A percentile compares a stretch with the other conserved stretches of the same genome.
These are phyloP conservation scores for Leishmania mexicana DNA, from an alignment of 208 protist genomes.

Conservation along the genomic window DNA sequence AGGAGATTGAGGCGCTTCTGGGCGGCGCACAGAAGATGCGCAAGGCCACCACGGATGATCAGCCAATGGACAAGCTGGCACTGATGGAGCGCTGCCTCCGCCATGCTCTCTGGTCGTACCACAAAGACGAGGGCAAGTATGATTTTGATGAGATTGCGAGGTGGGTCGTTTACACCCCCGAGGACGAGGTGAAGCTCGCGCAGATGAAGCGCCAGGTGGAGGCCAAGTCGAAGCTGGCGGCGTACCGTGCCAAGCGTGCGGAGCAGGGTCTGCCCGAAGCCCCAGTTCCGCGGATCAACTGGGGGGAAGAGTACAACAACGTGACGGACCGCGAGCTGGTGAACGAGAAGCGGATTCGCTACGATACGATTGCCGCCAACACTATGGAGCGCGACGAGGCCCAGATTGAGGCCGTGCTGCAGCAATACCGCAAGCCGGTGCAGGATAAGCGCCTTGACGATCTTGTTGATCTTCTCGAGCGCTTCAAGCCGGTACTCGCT, in stretches of 20 bases:
- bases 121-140: conserved; percentile 89
- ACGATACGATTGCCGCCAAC: conserved; percentile 80
- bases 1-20: conserved; percentile 90
- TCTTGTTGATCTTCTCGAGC: conserved; percentile 87
- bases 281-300: conserved; percentile 76
- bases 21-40: conserved; percentile 78
- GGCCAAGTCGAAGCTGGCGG: conserved; percentile 69
- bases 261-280: conserved; percentile 66
- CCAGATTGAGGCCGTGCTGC: conserved; percentile 82
- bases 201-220: conserved; percentile 82
- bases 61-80: conserved; percentile 90
- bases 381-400: conserved; percentile 84
- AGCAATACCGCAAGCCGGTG: conserved; percentile 85
- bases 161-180: conserved; percentile 92
- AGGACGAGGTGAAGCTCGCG: conserved; percentile 82
- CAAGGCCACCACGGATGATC: conserved; percentile 74
- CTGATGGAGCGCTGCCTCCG: conserved; percentile 93
- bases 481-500: conserved; percentile 93
- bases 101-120: conserved; percentile 91
- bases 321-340: conserved; percentile 88
- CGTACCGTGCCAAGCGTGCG: conserved; percentile 69
- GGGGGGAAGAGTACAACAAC: conserved; percentile 71
- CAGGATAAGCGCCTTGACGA: conserved; percentile 90
- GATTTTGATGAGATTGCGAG: conserved; percentile 88
- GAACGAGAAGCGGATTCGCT: conserved; percentile 88